Conservation (phyloP, 2,329 filamentous ascomycete genomes). For the Corynespora cassiicola region DNA sequence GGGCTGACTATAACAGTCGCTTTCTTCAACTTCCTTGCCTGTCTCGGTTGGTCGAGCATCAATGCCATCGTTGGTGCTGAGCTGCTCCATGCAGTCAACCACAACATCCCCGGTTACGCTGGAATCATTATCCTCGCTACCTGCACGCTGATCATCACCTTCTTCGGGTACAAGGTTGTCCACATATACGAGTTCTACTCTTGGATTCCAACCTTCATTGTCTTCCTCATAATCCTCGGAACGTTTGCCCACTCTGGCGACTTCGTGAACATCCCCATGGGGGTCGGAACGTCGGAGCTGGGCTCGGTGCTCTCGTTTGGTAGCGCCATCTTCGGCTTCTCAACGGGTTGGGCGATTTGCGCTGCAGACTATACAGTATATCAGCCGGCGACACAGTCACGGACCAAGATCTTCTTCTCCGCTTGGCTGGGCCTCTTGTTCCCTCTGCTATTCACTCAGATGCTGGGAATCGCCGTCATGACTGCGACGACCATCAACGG, state of each 20-base stretch:
- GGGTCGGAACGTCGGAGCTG: slow-evolving; percentile 64
- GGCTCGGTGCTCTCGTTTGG: slow-evolving; percentile 70
- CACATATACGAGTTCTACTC: slow-evolving; percentile 78
- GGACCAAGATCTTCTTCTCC: slow-evolving; percentile 69
- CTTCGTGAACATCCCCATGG: slow-evolving; percentile 69
- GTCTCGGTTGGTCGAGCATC: slow-evolving; percentile 76
- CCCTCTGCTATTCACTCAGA: slow-evolving; percentile 75
- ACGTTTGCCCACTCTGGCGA: slow-evolving; percentile 71
- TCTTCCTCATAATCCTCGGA: slow-evolving; percentile 75
- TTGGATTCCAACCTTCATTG: slow-evolving; percentile 75
- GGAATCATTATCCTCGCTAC: slow-evolving; percentile 77
- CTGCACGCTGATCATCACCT: slow-evolving; percentile 71
- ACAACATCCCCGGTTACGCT: slow-evolving; percentile 71
- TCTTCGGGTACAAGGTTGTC: slow-evolving; percentile 78
- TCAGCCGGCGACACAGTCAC: slow-evolving; percentile 68
- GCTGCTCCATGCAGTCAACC: slow-evolving; percentile 76
- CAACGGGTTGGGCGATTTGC: slow-evolving; percentile 76
- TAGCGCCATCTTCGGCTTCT: slow-evolving; percentile 71
- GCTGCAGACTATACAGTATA: slow-evolving; percentile 84
- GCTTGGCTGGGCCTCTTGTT: slow-evolving; percentile 74
- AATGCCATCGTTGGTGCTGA: slow-evolving; percentile 83
- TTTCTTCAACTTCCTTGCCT: slow-evolving; percentile 73
- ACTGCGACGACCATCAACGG: slow-evolving; percentile 66
- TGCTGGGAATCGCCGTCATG: slow-evolving; percentile 74
- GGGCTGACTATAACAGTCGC: slow-evolving; percentile 68